Evolutionary conservation across 73 alveolate genomes (phyloP), one percentile per base, ranked within the genome.

Genomic region (Paraurostyla sp.): DNA sequence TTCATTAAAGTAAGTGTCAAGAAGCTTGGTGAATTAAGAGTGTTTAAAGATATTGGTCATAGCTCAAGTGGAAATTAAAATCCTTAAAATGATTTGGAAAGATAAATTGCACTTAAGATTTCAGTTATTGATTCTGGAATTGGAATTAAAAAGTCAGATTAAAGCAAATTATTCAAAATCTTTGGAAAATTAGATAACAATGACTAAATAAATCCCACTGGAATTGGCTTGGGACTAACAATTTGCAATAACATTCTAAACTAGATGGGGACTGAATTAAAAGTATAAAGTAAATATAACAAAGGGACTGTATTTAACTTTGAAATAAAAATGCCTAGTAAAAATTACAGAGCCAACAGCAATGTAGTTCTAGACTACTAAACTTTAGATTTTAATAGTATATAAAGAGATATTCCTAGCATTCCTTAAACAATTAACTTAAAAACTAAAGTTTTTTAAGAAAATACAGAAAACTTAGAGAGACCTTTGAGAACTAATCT

Each of bases 211-310:
- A 69, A 75, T 38, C 93, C 88, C 76, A 42, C 48, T 42, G 93
- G 93, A 32, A 33, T 65, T 27, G 93, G 93, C 23, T 16, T 85
- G n/a, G 93, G 93, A 18, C 71, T 85, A 16, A 73, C 89, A 16
- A 73, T 85, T 29, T 73, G 88, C 33, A 30, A 85, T 29, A 85
- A 73, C 23, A 49, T 73, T 1, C 38, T 73, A 22, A 52, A 23
- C 29, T 32, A 40, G 15, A 23, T 85, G 33, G 71, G 71, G n/a
- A 81, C 89, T 36, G 49, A 33, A 38, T 38, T 69, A 11, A 41
- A 69, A 43, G 85, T 69, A 9, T 7, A 69, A 23, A 41, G 65
- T 40, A 23, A 25, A 16, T 69, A 69, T 69, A 68, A 68, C 46
- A 9, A 69, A 36, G 85, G 85, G 33, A 69, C 65, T 6, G 13